Base-by-base conservation (phyloP, 257 asterid genomes). In the Forsythia viridissima region DNA sequence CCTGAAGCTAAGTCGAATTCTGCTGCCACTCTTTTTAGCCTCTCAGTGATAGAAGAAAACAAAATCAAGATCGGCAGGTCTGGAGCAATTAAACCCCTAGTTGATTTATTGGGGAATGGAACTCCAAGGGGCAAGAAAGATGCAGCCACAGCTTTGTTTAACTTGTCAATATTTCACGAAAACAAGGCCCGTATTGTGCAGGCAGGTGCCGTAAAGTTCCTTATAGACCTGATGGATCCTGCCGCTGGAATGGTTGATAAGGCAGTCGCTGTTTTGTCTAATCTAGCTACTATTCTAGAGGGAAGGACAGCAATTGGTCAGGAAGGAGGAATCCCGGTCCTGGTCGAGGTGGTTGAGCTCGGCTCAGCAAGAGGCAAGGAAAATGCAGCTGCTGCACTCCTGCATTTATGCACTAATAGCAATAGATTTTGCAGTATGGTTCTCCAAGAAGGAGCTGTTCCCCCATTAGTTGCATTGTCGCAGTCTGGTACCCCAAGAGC, bases 231-330 rank as follows among this genome's bases (percentile, higher is more conserved):
- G 88, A 92, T 93, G 97, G 97, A 93, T 84, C 97, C 98, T 6
- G 96, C 98, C 4, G 90, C 89, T 59, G 98, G 98, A 41, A 90
- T 93, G 98, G 97, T 93, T 61, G 98, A 92, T 79, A 93, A 92
- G 83, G 96, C 97, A 12, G 97, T 92, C 70, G 97, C 96, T 36
- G 92, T 92, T 76, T 81, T 90, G 74, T 92, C 97, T 8, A 90
- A 92, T 86, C 96, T 93, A 70, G 89, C 97, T 13, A 92, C 98
- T 15, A 88, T 89, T 81, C 93, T 76, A 2, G 98, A 92, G 79
- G 98, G 95, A 69, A 84, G 93, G 85, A 77, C 89, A 1, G 90
- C 89, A 6, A 93, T 93, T 67, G 97, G 96, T 66, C 91, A 85
- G 83, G 94, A 84, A 84, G 88, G 86, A 75, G 96, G 96, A 34